Evolutionary conservation across 2,329 filamentous ascomycete genomes (phyloP), one percentile per base, ranked within the genome.

Genomic region (Xylariomycetidae sp.): DNA sequence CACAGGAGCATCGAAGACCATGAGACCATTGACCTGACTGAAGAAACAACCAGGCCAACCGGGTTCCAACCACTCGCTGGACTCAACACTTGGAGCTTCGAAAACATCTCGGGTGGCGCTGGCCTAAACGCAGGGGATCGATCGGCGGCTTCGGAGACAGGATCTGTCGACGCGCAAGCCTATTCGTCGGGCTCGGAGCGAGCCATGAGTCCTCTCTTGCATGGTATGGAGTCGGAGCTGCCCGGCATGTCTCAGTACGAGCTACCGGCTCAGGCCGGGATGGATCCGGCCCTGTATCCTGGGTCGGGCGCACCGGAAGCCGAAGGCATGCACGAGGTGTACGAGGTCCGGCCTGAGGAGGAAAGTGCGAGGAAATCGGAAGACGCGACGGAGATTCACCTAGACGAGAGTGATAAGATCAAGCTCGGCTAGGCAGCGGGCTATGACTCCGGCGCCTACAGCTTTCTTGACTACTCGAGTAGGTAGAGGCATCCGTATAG

Each of bases 331-430:
- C 52, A 53, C 14, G 47, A 50, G 8, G 52, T 69, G 14, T 56
- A 68, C 32, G 59, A 60, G 13, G 59, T 71, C 29, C 56, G 60
- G 14, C 49, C 59, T 9, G 47, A 54, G 4, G 54, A 47, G 18
- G 56, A 53, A 12, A 56, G 49, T 16, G 62, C 64, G 17, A 49
- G 46, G 18, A 54, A 53, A 31, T 68, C 63, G 10, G 65, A 67
- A 19, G 65, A 67, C 25, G 68, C 69, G 6, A 54, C 67, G 6
- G 69, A 73, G 48, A 72, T 72, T 27, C 66, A 69, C 39, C 47
- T 72, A 14, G 65, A 66, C 25, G 64, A 64, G 29, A 59, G 63
- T 34, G 55, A 61, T 29, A 54, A 55, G 38, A 40, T 53, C 35
- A 52, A 47, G 35, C 29, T 49, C 31, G 34, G 35, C 12, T 49